Conservation (phyloP, 176 grass and related monocot genomes). For the Luzula sylvatica region DNA sequence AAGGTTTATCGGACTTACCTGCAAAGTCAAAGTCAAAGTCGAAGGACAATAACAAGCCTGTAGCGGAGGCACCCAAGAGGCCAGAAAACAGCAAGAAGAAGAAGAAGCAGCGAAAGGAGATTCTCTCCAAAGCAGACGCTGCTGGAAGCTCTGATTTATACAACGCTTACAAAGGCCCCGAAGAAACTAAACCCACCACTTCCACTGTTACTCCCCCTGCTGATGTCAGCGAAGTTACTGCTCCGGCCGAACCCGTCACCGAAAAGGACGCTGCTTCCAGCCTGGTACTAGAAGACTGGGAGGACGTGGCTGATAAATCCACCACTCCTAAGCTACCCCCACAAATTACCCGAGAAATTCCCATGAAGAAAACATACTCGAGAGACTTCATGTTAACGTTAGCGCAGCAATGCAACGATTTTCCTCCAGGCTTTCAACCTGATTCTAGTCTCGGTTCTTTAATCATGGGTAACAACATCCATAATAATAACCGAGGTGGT, state of each 20-base stretch:
- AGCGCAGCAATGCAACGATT: conserved; percentile 28
- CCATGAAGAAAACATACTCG: conserved; percentile 50
- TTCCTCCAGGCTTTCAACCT: conserved; percentile 63
- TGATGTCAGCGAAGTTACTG: conserved; percentile 10
- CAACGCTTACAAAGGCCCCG: conserved; percentile 81
- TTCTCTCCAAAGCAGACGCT: conserved; percentile 90
- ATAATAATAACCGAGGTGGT: no score
- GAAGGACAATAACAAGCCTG: conserved; percentile 40
- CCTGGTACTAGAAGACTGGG: conserved; percentile 81
- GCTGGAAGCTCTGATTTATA: conserved; percentile 84
- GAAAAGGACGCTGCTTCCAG: conserved; percentile 52
- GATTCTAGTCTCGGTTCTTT: conserved; percentile 29
- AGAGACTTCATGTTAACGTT: conserved; percentile 89
- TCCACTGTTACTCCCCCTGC: conserved; percentile 15
- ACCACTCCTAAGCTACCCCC: conserved; percentile 50
- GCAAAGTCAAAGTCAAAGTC: conserved; percentile 22
- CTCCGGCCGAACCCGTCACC: conserved; percentile 25
- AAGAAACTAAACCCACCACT: conserved; percentile 39
- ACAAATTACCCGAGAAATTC: conserved; percentile 33
- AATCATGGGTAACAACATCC: conserved; percentile 35
- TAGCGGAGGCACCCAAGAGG: conserved; percentile 37
- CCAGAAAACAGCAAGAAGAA: conserved; percentile 43
- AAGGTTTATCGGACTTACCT: neutral
- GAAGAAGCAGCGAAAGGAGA: conserved; percentile 68
- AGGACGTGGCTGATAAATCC: conserved; percentile 80